A percentile compares a stretch with the other conserved stretches of the same genome.
These are phyloP conservation scores for Neurospora cerealis DNA, from an alignment of 495 filamentous ascomycete genomes.

Conservation along the genomic window DNA sequence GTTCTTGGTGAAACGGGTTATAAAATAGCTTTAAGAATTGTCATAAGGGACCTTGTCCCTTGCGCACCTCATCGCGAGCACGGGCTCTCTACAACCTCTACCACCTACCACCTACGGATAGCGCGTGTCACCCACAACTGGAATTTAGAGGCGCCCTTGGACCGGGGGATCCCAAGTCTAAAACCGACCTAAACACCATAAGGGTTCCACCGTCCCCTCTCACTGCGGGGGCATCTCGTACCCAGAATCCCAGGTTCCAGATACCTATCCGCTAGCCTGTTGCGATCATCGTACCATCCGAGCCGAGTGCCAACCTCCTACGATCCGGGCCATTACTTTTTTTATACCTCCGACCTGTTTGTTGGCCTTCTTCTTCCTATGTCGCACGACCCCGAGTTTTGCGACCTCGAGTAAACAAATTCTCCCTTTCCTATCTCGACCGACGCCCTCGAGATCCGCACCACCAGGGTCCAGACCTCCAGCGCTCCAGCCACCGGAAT, in stretches of 20 bases:
- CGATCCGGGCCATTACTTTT: not conserved
- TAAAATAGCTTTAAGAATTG: not conserved
- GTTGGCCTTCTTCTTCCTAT: not conserved
- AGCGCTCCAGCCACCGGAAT: not conserved
- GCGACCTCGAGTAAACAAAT: not conserved
- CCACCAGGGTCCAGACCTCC: not conserved
- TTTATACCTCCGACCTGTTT: not conserved
- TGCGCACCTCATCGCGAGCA: not conserved
- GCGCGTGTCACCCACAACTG: not conserved
- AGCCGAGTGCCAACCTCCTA: slow-evolving; percentile 3
- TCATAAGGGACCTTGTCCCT: not conserved
- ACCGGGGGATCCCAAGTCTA: not conserved
- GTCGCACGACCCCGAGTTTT: not conserved
- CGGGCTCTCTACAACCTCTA: not conserved
- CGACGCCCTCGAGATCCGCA: not conserved
- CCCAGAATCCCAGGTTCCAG: not conserved
- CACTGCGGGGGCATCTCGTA: not conserved
- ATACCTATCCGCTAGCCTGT: not conserved
- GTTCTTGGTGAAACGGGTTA: not conserved
- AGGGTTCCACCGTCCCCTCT: not conserved
- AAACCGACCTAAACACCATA: not conserved
- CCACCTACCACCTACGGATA: not conserved
- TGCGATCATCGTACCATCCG: not conserved
- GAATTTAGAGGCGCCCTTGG: not conserved
- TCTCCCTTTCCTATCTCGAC: not conserved